Evolutionary conservation across 345 rosid species (phyloP), one percentile per base, ranked within the genome.

Genomic region (Pugionium cornutum): DNA sequence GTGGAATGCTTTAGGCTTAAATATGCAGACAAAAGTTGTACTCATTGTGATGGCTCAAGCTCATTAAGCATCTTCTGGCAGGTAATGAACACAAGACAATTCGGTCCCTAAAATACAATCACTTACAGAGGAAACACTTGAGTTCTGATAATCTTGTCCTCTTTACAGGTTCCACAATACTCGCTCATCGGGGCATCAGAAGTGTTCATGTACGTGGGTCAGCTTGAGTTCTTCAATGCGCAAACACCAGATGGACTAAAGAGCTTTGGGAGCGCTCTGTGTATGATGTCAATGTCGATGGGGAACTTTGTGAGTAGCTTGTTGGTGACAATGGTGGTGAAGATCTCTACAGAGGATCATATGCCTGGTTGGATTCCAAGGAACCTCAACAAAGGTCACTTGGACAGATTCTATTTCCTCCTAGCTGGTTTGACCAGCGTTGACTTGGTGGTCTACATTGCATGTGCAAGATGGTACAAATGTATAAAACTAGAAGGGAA

Each of bases 251-350:
- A 91, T 0, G 91, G 99, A 30, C 75, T 95, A 46, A 95, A 91
- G 80, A 91, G 98, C 83, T 91, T 91, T 0, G 99, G 96, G 29
- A 91, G 98, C 10, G 97, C 99, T 25, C 84, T 95, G 1, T 87
- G 97, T 71, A 91, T 91, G 98, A 87, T 95, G 62, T 95, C 99
- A 0, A 95, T 95, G 71, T 95, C 98, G 0, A 77, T 95, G 25
- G 99, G 99, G 32, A 95, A 95, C 87, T 95, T 89, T n/a, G 96
- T 91, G 29, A 95, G 99, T 9, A 89, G 96, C 87, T 82, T 95
- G 79, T 77, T 95, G 7, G 91, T 95, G 64, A 87, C 96, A 10
- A 91, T 83, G 86, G 91, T 91, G 18, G 84, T 89, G 89, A 91
- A 91, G 89, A 84, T 95, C 77, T 95, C 99, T 3, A 78, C 94